Percentiles rank a stretch among this genome's conserved stretches.
phyloP scores from a whole-genome alignment of 1,284 basidiomycete genomes.

The Puccinia triticina region DNA sequence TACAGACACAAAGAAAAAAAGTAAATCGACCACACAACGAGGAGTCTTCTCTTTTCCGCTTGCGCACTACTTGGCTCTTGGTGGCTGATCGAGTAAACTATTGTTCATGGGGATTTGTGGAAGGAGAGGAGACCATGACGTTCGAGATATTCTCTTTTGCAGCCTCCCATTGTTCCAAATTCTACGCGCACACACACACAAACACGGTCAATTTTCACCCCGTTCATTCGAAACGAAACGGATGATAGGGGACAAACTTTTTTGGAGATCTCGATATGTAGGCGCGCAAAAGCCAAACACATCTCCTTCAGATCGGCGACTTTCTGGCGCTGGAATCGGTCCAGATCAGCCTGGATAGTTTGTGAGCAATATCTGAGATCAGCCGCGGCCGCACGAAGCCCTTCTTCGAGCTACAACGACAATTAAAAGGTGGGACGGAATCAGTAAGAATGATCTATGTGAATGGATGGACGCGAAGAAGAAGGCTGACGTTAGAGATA shows the following conservation, averaged over 20 bases:
- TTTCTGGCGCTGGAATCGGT: conserved; percentile 97
- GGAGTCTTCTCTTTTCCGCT: too few relatives aligned
- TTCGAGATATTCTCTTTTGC: conserved; percentile 85
- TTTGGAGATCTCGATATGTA: conserved; percentile 92
- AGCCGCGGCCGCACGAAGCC: conserved; percentile 80
- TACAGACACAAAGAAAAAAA: too few relatives aligned
- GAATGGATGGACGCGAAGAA: neutral
- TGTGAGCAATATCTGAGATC: conserved; percentile 93
- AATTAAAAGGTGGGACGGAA: neutral
- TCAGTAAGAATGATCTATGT: too few relatives aligned
- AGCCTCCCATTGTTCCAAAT: conserved; percentile 93
- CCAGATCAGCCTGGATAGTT: conserved; percentile 95
- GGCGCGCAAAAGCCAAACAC: conserved; percentile 82
- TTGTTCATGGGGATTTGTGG: neutral
- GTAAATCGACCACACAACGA: too few relatives aligned
- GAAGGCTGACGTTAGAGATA: conserved; percentile 74
- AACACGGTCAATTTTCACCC: conserved; percentile 4
- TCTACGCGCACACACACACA: conserved; percentile 64
- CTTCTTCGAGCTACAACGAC: conserved; percentile 77
- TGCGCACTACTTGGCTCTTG: too few relatives aligned
- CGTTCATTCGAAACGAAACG: neutral
- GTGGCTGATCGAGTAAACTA: too few relatives aligned
- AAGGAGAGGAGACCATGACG: conserved; percentile 68
- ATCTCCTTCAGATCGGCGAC: conserved; percentile 92
- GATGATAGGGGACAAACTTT: conserved; percentile 66